phyloP scores from a whole-genome alignment of 768 basidiomycete species.

The Termitomyces heimii region DNA sequence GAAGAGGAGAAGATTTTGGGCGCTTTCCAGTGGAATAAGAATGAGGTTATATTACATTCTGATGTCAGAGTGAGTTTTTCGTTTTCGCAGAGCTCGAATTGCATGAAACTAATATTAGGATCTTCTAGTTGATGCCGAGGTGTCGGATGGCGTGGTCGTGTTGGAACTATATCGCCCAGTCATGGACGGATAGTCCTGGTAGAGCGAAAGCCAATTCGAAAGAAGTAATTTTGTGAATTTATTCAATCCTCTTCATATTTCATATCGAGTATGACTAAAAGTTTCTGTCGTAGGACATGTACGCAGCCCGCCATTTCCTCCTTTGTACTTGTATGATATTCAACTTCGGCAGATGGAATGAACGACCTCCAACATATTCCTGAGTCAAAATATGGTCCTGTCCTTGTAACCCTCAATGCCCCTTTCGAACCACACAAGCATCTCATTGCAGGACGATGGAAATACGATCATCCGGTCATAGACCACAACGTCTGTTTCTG shows the following conservation, averaged over 20 bases:
- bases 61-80: slow-evolving; percentile 46
- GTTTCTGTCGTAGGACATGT: slow-evolving; percentile 34
- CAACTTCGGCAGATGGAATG: slow-evolving; percentile 51
- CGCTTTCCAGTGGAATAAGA: slow-evolving; percentile 60
- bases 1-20: slow-evolving; percentile 53
- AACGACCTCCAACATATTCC: slow-evolving; percentile 69
- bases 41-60: slow-evolving; percentile 62
- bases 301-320: slow-evolving; percentile 7
- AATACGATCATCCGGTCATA: slow-evolving; percentile 68
- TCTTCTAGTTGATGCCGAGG: slow-evolving; percentile 58
- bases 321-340: background rate
- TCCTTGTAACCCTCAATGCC: slow-evolving; percentile 71
- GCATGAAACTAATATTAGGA: background rate
- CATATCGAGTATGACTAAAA: background rate
- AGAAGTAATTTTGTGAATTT: slow-evolving; percentile 54
- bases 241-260: background rate
- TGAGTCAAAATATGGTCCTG: slow-evolving; percentile 46
- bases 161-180: slow-evolving; percentile 73
- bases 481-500: slow-evolving; percentile 35
- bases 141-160: slow-evolving; percentile 61
- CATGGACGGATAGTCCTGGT: slow-evolving; percentile 26
- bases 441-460: slow-evolving; percentile 43
- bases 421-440: slow-evolving; percentile 49
- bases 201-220: slow-evolving; percentile 34
- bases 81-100: background rate